Evolutionary conservation across 192 early-diverging fungal genomes (phyloP), one percentile per base, ranked within the genome.

Genomic region (Linnemannia hyalina): DNA sequence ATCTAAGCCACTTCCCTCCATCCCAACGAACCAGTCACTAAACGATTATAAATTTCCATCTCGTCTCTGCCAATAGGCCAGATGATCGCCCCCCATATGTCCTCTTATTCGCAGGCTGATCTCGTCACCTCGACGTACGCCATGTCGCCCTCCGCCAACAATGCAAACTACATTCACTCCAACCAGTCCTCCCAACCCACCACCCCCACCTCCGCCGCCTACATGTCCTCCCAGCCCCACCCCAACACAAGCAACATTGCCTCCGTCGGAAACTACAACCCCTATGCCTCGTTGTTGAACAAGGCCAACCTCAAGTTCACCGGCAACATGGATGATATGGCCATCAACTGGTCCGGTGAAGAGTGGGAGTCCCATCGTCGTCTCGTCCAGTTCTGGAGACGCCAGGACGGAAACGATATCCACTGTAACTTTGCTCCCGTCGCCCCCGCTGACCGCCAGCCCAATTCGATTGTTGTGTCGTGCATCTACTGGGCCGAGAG

Each of bases 401-500:
- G 91, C 26, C 94, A 93, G 69, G 92, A 92, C n/a, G 86, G 86
- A 57, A 92, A 92, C 74, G 89, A 92, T 47, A 95, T 96, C 68
- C 83, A 91, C 29, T 95, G 92, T 76, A 90, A 84, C 20, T 94
- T 95, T 88, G 90, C 92, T 42, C 88, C 92, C 1, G 90, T 94
- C n/a, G 88, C 90, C 1, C 92, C 90, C 8, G 89, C 89, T 23
- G 90, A 93, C 22, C 88, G 92, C 10, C 89, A 90, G 69, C 91
- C 89, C 35, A 94, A 95, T 89, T 92, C 89, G 71, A 93, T 95
- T 60, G 91, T 95, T 9, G 93, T 96, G 22, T 96, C 95, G 6
- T 96, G 95, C 80, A 95, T 96, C 86, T 96, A 93, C 86, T 96
- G 95, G 94, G 89, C 91, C 47, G 93, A 93, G 79, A 90, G 88